These are phyloP conservation scores for Sphaerulina populicola DNA, from an alignment of 2,329 filamentous ascomycete species.

Conservation along the genomic window DNA sequence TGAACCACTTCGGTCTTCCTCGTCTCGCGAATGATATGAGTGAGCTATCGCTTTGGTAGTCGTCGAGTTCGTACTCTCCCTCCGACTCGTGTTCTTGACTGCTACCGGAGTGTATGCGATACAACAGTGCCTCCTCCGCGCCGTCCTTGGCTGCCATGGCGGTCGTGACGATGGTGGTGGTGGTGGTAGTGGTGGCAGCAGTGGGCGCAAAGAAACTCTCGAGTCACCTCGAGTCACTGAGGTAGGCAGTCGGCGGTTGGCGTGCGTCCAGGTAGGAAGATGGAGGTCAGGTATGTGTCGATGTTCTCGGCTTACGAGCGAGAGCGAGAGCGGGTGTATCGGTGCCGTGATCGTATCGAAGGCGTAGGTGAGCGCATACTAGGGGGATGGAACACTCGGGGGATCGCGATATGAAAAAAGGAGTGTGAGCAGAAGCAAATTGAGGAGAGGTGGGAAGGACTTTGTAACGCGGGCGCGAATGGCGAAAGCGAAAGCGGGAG, in stretches of 20 bases:
- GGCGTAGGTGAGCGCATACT: not conserved
- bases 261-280: not conserved
- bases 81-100: conserved; percentile 12
- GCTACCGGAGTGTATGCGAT: conserved; percentile 9
- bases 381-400: not conserved
- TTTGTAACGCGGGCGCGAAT: no score
- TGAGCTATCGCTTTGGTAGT: conserved; percentile 11
- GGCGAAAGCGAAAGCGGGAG: no score
- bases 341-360: not conserved
- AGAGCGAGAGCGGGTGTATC: not conserved
- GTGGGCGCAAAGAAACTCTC: not conserved
- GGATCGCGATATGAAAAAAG: not conserved
- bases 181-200: not conserved
- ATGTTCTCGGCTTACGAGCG: not conserved
- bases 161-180: not conserved
- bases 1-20: conserved; percentile 7
- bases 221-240: not conserved
- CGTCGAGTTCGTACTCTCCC: conserved; percentile 13
- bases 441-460: not conserved
- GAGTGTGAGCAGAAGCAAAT: not conserved
- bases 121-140: conserved; percentile 13
- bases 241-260: not conserved
- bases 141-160: conserved; percentile 12
- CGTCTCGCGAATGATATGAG: conserved; percentile 5
- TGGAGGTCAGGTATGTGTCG: not conserved